Conservation (phyloP, 2,329 filamentous ascomycete species). For the Penicillium expansum region DNA sequence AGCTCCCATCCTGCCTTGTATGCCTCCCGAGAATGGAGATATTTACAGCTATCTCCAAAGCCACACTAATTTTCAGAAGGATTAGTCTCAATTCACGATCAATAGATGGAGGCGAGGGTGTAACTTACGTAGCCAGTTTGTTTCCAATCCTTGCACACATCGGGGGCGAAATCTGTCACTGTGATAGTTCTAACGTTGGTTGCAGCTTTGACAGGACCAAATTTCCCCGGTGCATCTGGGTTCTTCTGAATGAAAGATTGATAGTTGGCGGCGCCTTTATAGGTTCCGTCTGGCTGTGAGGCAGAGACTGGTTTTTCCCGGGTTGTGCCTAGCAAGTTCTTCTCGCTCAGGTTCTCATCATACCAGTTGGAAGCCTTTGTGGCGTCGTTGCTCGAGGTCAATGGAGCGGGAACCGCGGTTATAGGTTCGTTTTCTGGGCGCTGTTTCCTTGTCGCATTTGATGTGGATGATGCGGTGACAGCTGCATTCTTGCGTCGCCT, state of each 20-base stretch:
- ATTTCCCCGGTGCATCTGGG: slow-evolving; percentile 66
- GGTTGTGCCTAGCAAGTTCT: slow-evolving; percentile 45
- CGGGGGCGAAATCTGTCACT: slow-evolving; percentile 83
- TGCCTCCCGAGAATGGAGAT: slow-evolving; percentile 60
- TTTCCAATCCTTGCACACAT: slow-evolving; percentile 95
- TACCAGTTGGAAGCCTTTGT: slow-evolving; percentile 90
- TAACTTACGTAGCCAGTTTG: slow-evolving; percentile 58
- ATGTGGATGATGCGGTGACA: slow-evolving; percentile 61
- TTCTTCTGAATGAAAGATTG: slow-evolving; percentile 77
- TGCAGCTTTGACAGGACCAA: slow-evolving; percentile 81
- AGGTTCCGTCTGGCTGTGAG: slow-evolving; percentile 60
- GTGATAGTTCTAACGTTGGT: slow-evolving; percentile 90
- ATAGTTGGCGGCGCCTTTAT: slow-evolving; percentile 72
- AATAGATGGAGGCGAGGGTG: slow-evolving; percentile 46
- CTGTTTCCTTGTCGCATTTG: slow-evolving; percentile 37
- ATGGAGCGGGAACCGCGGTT: slow-evolving; percentile 60
- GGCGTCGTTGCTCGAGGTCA: slow-evolving; percentile 74
- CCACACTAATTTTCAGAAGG: slow-evolving; percentile 45
- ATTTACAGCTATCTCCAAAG: slow-evolving; percentile 76
- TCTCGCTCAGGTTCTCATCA: slow-evolving; percentile 61
- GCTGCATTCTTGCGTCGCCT: slow-evolving; percentile 68
- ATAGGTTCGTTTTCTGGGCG: slow-evolving; percentile 53
- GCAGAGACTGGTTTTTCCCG: slow-evolving; percentile 8
- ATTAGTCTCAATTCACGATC: slow-evolving; percentile 44
- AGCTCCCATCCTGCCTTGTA: slow-evolving; percentile 92